A percentile compares a stretch with the other conserved stretches of the same genome.
Evolutionary conservation across 352 stramenopile genomes (phyloP).

Genomic region (Discostella stelligera): DNA sequence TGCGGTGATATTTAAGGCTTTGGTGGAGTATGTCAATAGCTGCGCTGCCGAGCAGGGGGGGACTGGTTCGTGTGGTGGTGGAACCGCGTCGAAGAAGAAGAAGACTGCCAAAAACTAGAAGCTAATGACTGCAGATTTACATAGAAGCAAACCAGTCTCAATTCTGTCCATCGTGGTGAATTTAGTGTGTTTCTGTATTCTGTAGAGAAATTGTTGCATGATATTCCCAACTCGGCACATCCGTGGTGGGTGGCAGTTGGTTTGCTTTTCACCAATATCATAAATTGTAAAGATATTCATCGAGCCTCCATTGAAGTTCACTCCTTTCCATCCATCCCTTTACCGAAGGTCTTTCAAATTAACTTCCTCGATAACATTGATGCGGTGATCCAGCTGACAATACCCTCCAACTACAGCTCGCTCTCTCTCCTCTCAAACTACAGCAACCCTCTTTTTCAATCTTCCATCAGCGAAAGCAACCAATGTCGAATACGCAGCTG

Average conservation of each 20-base stretch:
- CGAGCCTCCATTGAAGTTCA: not conserved
- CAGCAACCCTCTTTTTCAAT: not conserved
- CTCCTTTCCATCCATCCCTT: not conserved
- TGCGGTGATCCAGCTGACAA: too few relatives aligned
- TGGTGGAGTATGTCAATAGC: conserved; percentile 44
- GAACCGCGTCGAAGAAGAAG: conserved; percentile 31
- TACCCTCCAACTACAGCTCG: too few relatives aligned
- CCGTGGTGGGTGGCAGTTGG: not conserved
- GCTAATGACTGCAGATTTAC: not conserved
- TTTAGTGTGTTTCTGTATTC: not conserved
- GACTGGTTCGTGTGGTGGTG: conserved; percentile 12
- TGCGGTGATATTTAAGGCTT: conserved; percentile 53
- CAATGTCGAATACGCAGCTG: conserved; percentile 53
- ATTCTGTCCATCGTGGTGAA: not conserved
- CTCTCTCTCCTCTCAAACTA: not conserved
- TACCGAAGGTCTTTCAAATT: too few relatives aligned
- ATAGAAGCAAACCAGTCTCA: too few relatives aligned
- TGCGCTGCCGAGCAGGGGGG: conserved; percentile 22
- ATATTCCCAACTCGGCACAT: not conserved
- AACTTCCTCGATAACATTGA: too few relatives aligned
- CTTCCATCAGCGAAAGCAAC: conserved; percentile 35
- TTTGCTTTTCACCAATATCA: not conserved
- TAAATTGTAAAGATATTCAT: not conserved
- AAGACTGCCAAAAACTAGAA: conserved; percentile 29
- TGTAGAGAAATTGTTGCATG: not conserved